phyloP scores from a whole-genome alignment of 129 eudicot species.

The Deinandra increscens region DNA sequence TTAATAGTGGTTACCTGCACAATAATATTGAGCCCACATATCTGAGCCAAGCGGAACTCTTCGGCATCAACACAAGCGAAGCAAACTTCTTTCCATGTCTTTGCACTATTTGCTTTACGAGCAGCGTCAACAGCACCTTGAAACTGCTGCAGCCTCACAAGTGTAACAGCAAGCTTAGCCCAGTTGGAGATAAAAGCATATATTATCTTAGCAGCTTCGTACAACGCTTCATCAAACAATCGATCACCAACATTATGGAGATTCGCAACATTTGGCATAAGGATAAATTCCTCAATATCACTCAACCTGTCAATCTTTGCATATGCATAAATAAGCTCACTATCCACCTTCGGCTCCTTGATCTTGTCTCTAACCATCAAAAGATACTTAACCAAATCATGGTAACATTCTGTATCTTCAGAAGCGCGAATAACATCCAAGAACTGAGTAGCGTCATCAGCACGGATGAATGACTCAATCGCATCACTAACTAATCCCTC shows the following conservation, averaged over 20 bases:
- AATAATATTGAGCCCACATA: slow-evolving; percentile 93
- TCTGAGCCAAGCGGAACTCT: slow-evolving; percentile 99
- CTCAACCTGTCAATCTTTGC: slow-evolving; percentile 86
- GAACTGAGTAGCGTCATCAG: slow-evolving; percentile 98
- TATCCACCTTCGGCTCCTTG: slow-evolving; percentile 95
- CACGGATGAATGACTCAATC: slow-evolving; percentile 92
- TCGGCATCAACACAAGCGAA: slow-evolving; percentile 99
- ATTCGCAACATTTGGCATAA: slow-evolving; percentile 99
- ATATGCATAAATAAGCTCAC: slow-evolving; percentile 93
- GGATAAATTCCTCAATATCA: slow-evolving; percentile 87
- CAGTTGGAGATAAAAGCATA: slow-evolving; percentile 96
- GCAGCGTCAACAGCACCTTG: slow-evolving; percentile 99
- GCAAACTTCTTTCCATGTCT: slow-evolving; percentile 99
- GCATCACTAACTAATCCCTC: slow-evolving; percentile 98
- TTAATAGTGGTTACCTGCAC: slow-evolving; percentile 54
- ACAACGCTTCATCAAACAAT: slow-evolving; percentile 88
- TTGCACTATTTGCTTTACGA: slow-evolving; percentile 92
- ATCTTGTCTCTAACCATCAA: slow-evolving; percentile 90
- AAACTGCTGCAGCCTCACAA: slow-evolving; percentile 87
- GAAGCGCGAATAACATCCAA: slow-evolving; percentile 89
- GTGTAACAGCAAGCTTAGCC: slow-evolving; percentile 89
- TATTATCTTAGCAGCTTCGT: slow-evolving; percentile 96
- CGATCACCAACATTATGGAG: slow-evolving; percentile 93
- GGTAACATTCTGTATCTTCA: slow-evolving; percentile 81
- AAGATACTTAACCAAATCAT: slow-evolving; percentile 86